phyloP scores from a whole-genome alignment of 1,284 basidiomycete species.

The Papiliotrema flavescens region DNA sequence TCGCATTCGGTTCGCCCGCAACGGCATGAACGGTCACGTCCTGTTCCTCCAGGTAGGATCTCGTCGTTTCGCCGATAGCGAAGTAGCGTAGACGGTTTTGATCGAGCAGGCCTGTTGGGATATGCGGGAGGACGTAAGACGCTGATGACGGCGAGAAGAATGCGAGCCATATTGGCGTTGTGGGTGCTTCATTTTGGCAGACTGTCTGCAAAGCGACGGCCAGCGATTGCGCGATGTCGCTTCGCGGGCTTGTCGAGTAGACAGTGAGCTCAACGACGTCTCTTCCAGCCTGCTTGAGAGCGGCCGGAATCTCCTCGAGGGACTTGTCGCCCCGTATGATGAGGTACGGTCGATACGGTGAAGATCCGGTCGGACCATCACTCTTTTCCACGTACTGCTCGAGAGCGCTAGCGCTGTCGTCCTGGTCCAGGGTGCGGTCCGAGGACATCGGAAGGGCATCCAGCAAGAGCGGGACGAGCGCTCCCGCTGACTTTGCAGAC shows the following conservation, averaged over 20 bases:
- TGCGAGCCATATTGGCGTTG: conserved; percentile 26
- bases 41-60: conserved; percentile 15
- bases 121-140: conserved; percentile 24
- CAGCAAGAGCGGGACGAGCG: conserved; percentile 18
- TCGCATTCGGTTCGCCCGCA: conserved; percentile 35
- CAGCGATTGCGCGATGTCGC: neutral
- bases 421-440: no score
- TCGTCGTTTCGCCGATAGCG: conserved; percentile 44
- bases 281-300: conserved; percentile 18
- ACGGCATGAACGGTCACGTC: conserved; percentile 32
- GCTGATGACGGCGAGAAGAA: conserved; percentile 46
- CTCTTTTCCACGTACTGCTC: no score
- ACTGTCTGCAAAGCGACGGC: neutral
- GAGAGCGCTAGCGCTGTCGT: no score
- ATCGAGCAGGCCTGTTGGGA: neutral
- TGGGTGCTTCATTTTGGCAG: neutral
- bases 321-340: conserved; percentile 42
- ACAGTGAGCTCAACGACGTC: conserved; percentile 19
- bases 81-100: conserved; percentile 15
- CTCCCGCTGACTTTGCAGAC: conserved; percentile 5
- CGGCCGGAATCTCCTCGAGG: conserved; percentile 24
- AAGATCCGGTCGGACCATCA: neutral
- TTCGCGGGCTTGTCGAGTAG: conserved; percentile 20
- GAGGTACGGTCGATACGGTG: conserved; percentile 23
- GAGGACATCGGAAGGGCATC: neutral